Evolutionary conservation across 352 stramenopile species (phyloP).

Genomic region (Phytophthora kernoviae): DNA sequence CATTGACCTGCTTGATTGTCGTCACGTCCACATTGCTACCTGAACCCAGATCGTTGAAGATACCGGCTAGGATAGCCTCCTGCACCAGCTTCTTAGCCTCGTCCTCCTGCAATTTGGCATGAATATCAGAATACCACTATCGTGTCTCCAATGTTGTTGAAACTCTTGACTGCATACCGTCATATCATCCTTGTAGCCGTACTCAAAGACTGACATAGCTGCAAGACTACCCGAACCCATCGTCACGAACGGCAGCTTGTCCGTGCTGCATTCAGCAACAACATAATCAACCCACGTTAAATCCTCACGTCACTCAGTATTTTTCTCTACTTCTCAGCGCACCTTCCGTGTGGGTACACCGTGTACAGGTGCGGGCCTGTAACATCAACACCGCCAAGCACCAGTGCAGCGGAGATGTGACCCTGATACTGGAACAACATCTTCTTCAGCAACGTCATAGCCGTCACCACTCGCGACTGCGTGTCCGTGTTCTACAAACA

Average conservation of each 20-base stretch:
- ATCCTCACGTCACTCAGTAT: background rate
- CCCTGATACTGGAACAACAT: slow-evolving; percentile 98
- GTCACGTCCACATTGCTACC: slow-evolving; percentile 97
- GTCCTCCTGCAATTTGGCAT: slow-evolving; percentile 67
- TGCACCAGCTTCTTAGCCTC: slow-evolving; percentile 97
- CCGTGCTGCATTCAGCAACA: slow-evolving; percentile 63
- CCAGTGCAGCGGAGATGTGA: slow-evolving; percentile 94
- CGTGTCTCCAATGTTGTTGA: background rate
- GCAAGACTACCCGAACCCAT: slow-evolving; percentile 99
- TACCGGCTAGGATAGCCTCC: slow-evolving; percentile 95
- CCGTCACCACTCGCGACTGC: slow-evolving; percentile 94
- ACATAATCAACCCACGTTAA: slow-evolving; percentile 1
- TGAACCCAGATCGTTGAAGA: slow-evolving; percentile 99
- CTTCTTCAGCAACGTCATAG: slow-evolving; percentile 97
- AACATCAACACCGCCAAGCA: slow-evolving; percentile 98
- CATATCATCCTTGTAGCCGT: slow-evolving; percentile 95
- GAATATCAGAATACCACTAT: slow-evolving; percentile 3
- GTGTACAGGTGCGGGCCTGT: slow-evolving; percentile 97
- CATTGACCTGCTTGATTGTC: slow-evolving; percentile 92
- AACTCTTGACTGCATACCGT: slow-evolving; percentile 36
- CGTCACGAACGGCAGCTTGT: slow-evolving; percentile 97
- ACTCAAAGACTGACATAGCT: slow-evolving; percentile 98
- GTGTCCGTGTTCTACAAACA: slow-evolving; percentile 73
- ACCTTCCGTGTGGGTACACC: slow-evolving; percentile 97
- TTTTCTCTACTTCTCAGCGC: background rate